Base-by-base conservation (phyloP, 768 basidiomycete species). In the Trametes meyenii region DNA sequence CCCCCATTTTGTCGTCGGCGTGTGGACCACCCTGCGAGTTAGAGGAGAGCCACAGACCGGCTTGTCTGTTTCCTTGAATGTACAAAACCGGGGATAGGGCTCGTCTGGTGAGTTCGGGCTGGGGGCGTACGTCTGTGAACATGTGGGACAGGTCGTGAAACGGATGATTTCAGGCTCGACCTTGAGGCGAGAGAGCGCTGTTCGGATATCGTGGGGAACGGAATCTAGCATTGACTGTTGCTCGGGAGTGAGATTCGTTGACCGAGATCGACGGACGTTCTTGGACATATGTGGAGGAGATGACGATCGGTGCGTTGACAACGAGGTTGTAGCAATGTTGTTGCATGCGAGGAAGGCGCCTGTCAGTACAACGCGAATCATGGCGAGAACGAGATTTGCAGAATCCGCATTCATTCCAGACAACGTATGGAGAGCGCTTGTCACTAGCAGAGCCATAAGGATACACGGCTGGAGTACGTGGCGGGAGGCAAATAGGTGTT, bases 341-440 rank as follows among this genome's bases (percentile, higher is more conserved):
- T 56, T 49, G 35, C 35, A 49, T 4, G 36, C 33, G 8, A 48
- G 49, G 56, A 48, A 49, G 11, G 46, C 55, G 33, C 55, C 45
- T 3, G 36, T 38, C 2, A 56, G 33, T 6, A 56, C 29, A 16
- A 24, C 45, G 6, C 56, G 56, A 12, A 57, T 8, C 13, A 29
- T 26, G 19, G 14, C 24, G 13, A 57, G 44, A 16, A 57, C 38
- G 19, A 49, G 38, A 19, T 57, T 38, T 2, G 56, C 5, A 10
- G 36, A 35, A 8, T 38, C 24, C 1, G 5, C 13, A n/a, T 40
- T 50, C 8, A 49, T 4, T 10, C 46, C 45, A 17, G 45, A 50
- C 12, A 57, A 1, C 16, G 56, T 40, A 24, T 57, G 56, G 3
- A 57, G 23, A 1, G 48, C 48, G 45, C 56, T 40, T 2, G 35